These are phyloP conservation scores for Hanseniaspora meyeri DNA, from an alignment of 805 yeast genomes.

Conservation along the genomic window DNA sequence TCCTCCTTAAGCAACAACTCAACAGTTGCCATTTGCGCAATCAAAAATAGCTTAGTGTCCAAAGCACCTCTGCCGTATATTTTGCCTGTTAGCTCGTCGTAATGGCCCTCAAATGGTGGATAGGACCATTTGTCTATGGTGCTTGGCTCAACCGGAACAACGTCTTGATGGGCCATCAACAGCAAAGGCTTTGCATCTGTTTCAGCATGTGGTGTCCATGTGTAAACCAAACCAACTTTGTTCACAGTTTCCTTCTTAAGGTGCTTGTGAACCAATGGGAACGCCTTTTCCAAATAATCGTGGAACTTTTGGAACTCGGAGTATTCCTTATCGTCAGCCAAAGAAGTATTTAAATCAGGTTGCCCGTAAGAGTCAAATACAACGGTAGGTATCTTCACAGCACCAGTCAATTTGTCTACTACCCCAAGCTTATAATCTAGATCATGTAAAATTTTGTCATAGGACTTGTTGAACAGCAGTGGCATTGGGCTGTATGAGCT, in stretches of 20 bases:
- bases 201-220: slow-evolving; percentile 46
- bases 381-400: slow-evolving; percentile 55
- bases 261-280: slow-evolving; percentile 31
- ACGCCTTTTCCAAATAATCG: slow-evolving; percentile 27
- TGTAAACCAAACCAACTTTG: slow-evolving; percentile 46
- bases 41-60: slow-evolving; percentile 55
- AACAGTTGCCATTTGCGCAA: slow-evolving; percentile 46
- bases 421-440: slow-evolving; percentile 29
- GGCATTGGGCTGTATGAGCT: slow-evolving; percentile 15
- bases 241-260: slow-evolving; percentile 43
- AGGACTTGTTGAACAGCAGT: slow-evolving; percentile 20
- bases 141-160: slow-evolving; percentile 54
- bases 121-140: slow-evolving; percentile 46
- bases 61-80: slow-evolving; percentile 60
- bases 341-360: slow-evolving; percentile 18
- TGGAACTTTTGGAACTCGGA: slow-evolving; percentile 29
- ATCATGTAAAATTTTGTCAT: slow-evolving; percentile 25
- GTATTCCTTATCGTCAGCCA: slow-evolving; percentile 25
- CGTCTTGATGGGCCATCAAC: slow-evolving; percentile 64
- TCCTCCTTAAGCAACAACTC: slow-evolving; percentile 35
- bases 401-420: slow-evolving; percentile 38
- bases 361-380: slow-evolving; percentile 40
- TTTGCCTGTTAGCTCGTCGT: slow-evolving; percentile 39
- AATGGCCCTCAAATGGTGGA: slow-evolving; percentile 52
- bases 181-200: slow-evolving; percentile 43